Conservation (phyloP, 2,329 filamentous ascomycete genomes). For the Thelonectria olida region DNA sequence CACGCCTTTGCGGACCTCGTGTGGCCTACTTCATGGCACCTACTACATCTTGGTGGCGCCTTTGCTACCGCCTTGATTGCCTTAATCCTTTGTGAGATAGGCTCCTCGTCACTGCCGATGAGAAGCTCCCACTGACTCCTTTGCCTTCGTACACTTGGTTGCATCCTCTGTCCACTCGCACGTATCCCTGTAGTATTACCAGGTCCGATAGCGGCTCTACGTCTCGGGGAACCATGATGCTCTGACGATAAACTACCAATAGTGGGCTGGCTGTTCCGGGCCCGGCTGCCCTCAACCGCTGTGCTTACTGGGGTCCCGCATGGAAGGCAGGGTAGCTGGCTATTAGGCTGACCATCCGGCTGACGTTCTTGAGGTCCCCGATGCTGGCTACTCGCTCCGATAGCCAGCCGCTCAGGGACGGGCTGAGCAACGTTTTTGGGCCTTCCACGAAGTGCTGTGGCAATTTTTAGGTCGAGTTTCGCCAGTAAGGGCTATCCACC, state of each 20-base stretch:
- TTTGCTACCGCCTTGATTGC: background rate
- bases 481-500: background rate
- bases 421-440: background rate
- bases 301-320: too few relatives aligned
- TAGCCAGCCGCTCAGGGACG: background rate
- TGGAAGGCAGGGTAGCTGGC: too few relatives aligned
- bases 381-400: too few relatives aligned
- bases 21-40: background rate
- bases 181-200: background rate
- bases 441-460: background rate
- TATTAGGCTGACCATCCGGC: too few relatives aligned
- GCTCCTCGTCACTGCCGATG: background rate
- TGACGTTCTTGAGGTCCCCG: too few relatives aligned
- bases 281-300: too few relatives aligned
- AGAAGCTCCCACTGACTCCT: background rate
- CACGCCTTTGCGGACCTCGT: background rate
- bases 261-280: too few relatives aligned
- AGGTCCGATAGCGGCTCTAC: background rate
- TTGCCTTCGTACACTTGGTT: background rate
- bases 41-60: background rate
- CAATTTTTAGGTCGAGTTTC: constrained; percentile 7
- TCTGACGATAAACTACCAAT: too few relatives aligned
- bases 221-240: too few relatives aligned
- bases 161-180: background rate
- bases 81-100: background rate